Percentiles rank a stretch among this genome's conserved stretches.
Conservation (phyloP, 2,329 filamentous ascomycete genomes). For the Diaporthe destruens region DNA sequence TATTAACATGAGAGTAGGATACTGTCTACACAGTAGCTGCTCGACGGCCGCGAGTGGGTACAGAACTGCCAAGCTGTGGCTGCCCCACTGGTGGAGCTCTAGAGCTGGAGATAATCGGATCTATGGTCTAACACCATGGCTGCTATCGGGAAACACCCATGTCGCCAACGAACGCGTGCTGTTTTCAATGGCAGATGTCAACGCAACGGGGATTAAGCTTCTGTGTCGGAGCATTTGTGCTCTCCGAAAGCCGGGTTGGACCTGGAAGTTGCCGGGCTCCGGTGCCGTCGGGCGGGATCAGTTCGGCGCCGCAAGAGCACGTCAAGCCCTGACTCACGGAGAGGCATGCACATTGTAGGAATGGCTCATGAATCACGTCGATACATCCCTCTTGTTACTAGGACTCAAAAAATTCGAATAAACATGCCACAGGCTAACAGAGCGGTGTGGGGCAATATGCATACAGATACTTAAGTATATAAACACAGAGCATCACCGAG, state of each 20-base stretch:
- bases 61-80: not conserved
- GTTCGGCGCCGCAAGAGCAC: not conserved
- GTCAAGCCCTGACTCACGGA: not conserved
- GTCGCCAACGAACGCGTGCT: not conserved
- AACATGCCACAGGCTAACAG: not conserved
- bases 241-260: constrained; percentile 1
- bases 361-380: not conserved
- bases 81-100: not conserved
- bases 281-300: not conserved
- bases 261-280: not conserved
- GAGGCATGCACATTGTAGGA: not conserved
- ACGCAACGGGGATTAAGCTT: not conserved
- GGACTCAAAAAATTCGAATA: too few relatives aligned
- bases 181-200: not conserved
- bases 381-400: not conserved
- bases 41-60: not conserved
- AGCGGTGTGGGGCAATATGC: not conserved
- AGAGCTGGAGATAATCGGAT: constrained; percentile 10
- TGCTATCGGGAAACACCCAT: not conserved
- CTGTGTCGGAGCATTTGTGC: not conserved
- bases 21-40: not conserved
- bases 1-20: not conserved
- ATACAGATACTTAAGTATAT: not conserved
- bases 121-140: not conserved
- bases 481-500: not conserved